A percentile compares a stretch with the other conserved stretches of the same genome.
phyloP scores from a whole-genome alignment of 176 grass and related monocot species.

The Coix lacrymajobi region DNA sequence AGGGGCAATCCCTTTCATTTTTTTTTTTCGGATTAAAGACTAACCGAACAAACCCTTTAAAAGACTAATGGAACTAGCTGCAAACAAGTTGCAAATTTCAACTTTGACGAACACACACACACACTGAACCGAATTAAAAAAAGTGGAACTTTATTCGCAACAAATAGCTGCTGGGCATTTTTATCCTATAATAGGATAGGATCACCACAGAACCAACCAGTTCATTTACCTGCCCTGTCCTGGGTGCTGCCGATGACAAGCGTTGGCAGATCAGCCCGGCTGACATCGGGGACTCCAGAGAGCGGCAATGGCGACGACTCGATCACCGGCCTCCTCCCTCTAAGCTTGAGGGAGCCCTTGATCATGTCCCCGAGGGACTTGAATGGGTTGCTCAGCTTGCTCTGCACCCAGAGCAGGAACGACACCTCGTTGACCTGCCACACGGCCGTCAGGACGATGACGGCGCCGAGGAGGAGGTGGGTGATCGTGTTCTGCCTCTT shows the following conservation, averaged over 20 bases:
- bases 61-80: background rate
- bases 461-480: slow-evolving; percentile 40
- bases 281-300: slow-evolving; percentile 1
- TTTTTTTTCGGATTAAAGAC: too few relatives aligned
- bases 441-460: slow-evolving; percentile 39
- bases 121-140: background rate
- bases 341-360: slow-evolving; percentile 6
- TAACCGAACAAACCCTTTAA: background rate
- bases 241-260: slow-evolving; percentile 10
- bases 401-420: slow-evolving; percentile 33
- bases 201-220: background rate
- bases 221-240: background rate
- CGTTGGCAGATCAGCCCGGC: slow-evolving; percentile 9
- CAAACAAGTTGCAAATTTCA: background rate
- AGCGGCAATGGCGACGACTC: slow-evolving; percentile 32
- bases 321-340: slow-evolving; percentile 1
- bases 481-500: slow-evolving; percentile 57
- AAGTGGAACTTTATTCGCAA: background rate
- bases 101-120: background rate
- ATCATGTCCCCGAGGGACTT: slow-evolving; percentile 37
- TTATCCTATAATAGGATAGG: background rate
- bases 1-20: too few relatives aligned
- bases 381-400: slow-evolving; percentile 40
- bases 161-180: background rate
- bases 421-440: slow-evolving; percentile 52